A percentile compares a stretch with the other conserved stretches of the same genome.
Evolutionary conservation across 1,139 yeast species (phyloP).

Genomic region (Debaryomycetaceae sp.): DNA sequence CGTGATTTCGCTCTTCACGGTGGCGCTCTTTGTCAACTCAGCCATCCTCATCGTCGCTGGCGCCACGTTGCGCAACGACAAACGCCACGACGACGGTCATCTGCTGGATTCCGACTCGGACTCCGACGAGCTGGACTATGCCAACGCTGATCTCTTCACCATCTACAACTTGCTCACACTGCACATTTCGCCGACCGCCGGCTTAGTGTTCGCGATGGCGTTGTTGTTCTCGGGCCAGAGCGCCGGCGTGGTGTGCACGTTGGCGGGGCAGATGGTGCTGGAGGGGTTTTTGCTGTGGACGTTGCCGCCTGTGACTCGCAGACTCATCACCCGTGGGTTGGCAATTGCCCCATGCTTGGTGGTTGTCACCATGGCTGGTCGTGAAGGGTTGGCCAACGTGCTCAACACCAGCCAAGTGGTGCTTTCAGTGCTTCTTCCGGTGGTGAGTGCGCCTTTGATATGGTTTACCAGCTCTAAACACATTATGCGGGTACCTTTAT

Average conservation of each 20-base stretch:
- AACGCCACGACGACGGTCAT: conserved; percentile 23
- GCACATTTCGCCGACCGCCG: conserved; percentile 87
- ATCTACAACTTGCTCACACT: conserved; percentile 70
- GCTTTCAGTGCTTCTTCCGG: conserved; percentile 76
- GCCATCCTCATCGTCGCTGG: conserved; percentile 86
- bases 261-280: conserved; percentile 95
- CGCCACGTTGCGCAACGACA: conserved; percentile 46
- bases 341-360: conserved; percentile 87
- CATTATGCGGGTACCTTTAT: conserved; percentile 71
- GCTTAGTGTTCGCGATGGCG: conserved; percentile 87
- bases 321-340: conserved; percentile 75
- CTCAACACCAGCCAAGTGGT: conserved; percentile 88
- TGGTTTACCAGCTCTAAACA: conserved; percentile 73
- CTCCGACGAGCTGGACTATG: conserved; percentile 23
- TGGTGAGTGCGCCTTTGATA: conserved; percentile 85
- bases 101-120: conserved; percentile 44
- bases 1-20: conserved; percentile 67
- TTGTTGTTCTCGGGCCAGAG: conserved; percentile 93
- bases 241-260: conserved; percentile 96
- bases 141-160: conserved; percentile 76
- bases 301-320: conserved; percentile 79
- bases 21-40: conserved; percentile 81
- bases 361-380: conserved; percentile 74
- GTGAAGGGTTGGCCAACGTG: conserved; percentile 78
- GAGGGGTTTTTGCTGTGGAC: conserved; percentile 91